phyloP scores from a whole-genome alignment of 768 basidiomycete genomes.

The Suillus hirtellus region DNA sequence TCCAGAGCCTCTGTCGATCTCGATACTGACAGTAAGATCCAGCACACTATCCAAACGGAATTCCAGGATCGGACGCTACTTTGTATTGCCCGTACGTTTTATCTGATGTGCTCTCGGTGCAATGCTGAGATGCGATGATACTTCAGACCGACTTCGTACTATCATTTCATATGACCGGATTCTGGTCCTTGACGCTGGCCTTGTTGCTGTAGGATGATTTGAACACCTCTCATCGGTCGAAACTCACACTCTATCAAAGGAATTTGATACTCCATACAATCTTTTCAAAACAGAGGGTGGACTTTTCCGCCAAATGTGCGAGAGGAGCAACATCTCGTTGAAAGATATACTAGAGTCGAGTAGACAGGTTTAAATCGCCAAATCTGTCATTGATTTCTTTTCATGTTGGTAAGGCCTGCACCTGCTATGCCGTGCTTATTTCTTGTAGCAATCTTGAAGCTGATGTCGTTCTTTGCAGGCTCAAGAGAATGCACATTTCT shows the following conservation, averaged over 20 bases:
- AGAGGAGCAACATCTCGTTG: constrained; percentile 48
- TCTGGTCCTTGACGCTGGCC: constrained; percentile 66
- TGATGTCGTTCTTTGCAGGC: too few species aligned
- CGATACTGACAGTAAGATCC: constrained; percentile 57
- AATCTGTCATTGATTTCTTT: background rate
- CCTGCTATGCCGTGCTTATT: background rate
- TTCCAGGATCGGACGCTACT: constrained; percentile 52
- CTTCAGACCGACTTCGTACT: constrained; percentile 47
- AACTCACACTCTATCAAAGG: constrained; percentile 32
- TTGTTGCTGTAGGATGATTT: constrained; percentile 44
- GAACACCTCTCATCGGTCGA: background rate
- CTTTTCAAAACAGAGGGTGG: constrained; percentile 36
- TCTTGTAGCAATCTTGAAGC: background rate
- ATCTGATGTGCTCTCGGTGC: background rate
- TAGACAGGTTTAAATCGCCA: background rate
- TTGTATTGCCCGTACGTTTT: constrained; percentile 45
- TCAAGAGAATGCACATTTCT: too few species aligned
- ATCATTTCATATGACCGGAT: constrained; percentile 65
- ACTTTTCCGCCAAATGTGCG: constrained; percentile 65
- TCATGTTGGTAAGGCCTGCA: background rate
- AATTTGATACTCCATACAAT: constrained; percentile 58
- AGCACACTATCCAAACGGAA: constrained; percentile 41
- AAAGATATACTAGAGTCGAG: constrained; percentile 40
- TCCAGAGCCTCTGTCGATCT: constrained; percentile 38
- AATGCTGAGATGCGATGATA: background rate